Base-by-base conservation (phyloP, 2,329 filamentous ascomycete genomes). In the Nemania sp. region DNA sequence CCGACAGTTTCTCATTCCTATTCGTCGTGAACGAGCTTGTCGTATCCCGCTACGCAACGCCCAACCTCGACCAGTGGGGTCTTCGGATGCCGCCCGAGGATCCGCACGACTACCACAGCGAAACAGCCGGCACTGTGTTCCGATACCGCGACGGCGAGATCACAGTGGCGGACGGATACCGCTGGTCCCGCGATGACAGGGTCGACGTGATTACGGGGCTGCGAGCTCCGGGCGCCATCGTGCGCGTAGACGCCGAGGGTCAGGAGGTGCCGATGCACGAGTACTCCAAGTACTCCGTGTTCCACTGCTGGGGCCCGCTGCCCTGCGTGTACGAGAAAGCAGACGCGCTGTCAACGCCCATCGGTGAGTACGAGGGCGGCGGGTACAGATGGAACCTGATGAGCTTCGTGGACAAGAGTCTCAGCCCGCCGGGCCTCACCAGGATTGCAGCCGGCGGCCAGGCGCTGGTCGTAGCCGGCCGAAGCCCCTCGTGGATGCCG, bases 21-120 rank as follows among this genome's bases (percentile, higher is more conserved):
- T 63, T 63, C 40, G 59, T 61, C 1, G 57, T 63, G 0, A 63
- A 61, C 44, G 51, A 60, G 26, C 2, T 61, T 14, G 5, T 19
- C 4, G 2, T 59, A 0, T 8, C 36, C 15, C 15, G 20, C 2
- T 9, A 48, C 14, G 39, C 33, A 3, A 1, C 6, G 0, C 42
- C 28, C 0, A 33, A 26, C 28, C 15, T 33, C 1, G 59, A 63
- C 47, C 34, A 42, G 14, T 57, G 54, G 54, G 57, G 57, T 14
- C 31, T 28, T 1, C 17, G 15, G 23, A 50, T 52, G 22, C 57
- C 57, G 2, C 54, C 54, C 1, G 42, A 40, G 3, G 36, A 23
- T 3, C 36, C 47, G 1, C 4, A 4, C n/a, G 20, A 45, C 22
- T 57, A 52, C 37, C 23, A 22, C 3, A 23, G 24, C 8, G 56